A percentile compares a stretch with the other conserved stretches of the same genome.
These are phyloP conservation scores for Penicillium turbatum DNA, from an alignment of 495 filamentous ascomycete genomes.

Conservation along the genomic window DNA sequence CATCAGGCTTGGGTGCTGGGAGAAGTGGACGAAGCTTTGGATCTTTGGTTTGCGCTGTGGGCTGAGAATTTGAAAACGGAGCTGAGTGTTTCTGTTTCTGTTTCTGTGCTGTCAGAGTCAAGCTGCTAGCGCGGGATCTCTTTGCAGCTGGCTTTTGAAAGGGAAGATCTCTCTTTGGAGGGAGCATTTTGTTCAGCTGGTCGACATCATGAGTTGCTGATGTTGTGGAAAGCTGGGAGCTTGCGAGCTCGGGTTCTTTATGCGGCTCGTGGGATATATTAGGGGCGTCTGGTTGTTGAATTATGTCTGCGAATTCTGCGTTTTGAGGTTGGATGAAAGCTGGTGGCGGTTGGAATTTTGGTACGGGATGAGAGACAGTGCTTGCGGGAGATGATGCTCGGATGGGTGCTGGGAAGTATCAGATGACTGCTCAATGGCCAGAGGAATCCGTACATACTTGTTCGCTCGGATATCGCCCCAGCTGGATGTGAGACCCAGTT, in stretches of 20 bases:
- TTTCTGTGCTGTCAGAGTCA: not conserved
- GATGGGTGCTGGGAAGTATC: not conserved
- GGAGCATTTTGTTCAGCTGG: slow-evolving; percentile 36
- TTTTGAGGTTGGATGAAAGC: not conserved
- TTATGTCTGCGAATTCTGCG: not conserved
- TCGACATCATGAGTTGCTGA: slow-evolving; percentile 23
- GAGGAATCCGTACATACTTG: slow-evolving; percentile 7
- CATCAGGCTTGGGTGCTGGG: not conserved
- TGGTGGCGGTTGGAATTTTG: not conserved
- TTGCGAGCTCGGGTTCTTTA: not conserved
- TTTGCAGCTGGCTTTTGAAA: slow-evolving; percentile 31
- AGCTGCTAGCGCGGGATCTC: slow-evolving; percentile 1
- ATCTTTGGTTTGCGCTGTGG: not conserved
- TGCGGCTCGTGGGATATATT: not conserved
- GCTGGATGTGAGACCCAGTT: slow-evolving; percentile 3
- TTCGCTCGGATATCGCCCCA: slow-evolving; percentile 8
- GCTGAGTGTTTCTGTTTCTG: too few relatives aligned
- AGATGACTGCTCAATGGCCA: not conserved
- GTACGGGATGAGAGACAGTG: slow-evolving; percentile 2
- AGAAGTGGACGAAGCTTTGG: not conserved
- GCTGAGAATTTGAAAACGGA: not conserved
- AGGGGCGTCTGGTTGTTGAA: not conserved
- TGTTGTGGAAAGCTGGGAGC: slow-evolving; percentile 18
- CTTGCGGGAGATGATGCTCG: slow-evolving; percentile 11
- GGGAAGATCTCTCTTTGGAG: slow-evolving; percentile 45